Conservation (phyloP, 2,329 filamentous ascomycete genomes). For the Aspergillus pseudoviridinutans region DNA sequence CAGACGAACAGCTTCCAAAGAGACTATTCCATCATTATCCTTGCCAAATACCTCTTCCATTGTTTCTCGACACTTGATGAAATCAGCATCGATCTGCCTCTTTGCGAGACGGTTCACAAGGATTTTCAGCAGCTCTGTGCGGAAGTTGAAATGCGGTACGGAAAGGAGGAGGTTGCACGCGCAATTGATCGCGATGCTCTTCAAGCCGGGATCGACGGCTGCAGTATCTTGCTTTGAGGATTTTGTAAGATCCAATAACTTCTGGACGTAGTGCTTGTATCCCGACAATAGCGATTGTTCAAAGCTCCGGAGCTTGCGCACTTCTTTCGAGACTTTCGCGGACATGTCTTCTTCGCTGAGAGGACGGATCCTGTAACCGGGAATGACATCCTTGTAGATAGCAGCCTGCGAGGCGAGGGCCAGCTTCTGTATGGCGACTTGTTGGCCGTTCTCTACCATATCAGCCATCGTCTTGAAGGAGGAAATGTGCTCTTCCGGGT, state of each 20-base stretch:
- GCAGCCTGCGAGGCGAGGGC: slow-evolving; percentile 81
- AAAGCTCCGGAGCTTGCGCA: slow-evolving; percentile 74
- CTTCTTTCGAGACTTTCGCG: slow-evolving; percentile 87
- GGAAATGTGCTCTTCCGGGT: slow-evolving; percentile 83
- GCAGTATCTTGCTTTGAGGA: slow-evolving; percentile 39
- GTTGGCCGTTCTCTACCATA: slow-evolving; percentile 59
- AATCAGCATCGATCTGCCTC: slow-evolving; percentile 68
- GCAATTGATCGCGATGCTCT: slow-evolving; percentile 77
- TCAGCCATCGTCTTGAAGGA: slow-evolving; percentile 74
- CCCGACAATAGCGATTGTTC: slow-evolving; percentile 82
- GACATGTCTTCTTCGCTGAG: slow-evolving; percentile 68
- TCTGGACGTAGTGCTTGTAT: slow-evolving; percentile 80
- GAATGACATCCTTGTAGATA: slow-evolving; percentile 93
- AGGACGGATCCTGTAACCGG: slow-evolving; percentile 89
- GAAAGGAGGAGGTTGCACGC: slow-evolving; percentile 74
- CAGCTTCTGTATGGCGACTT: slow-evolving; percentile 76
- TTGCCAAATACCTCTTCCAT: slow-evolving; percentile 77
- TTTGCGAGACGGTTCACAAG: slow-evolving; percentile 77
- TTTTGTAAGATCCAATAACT: slow-evolving; percentile 66
- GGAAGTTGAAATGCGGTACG: slow-evolving; percentile 97
- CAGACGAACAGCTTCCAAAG: slow-evolving; percentile 78
- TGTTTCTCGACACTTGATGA: slow-evolving; percentile 70
- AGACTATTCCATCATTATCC: slow-evolving; percentile 85
- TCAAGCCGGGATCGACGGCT: slow-evolving; percentile 46
- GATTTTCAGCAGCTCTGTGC: slow-evolving; percentile 80